Base-by-base conservation (phyloP, 352 stramenopile species). In the Phytophthora pistaciae region DNA sequence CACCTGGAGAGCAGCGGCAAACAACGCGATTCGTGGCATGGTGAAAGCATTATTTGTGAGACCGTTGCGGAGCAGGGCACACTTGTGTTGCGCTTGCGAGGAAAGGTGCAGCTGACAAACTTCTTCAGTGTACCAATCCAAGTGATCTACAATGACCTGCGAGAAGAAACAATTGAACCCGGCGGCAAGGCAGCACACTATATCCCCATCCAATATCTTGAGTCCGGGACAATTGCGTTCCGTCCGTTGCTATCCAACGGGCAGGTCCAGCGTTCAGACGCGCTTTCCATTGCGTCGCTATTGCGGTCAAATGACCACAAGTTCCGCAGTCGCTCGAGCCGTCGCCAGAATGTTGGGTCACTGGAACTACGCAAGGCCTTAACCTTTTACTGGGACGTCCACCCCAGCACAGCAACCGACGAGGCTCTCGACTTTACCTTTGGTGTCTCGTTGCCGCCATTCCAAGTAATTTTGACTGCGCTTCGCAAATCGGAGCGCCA, bases 51-150 rank as follows among this genome's bases (percentile, higher is more conserved):
- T 46, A 93, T 96, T 57, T 94, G 87, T 21, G 87, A 96, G 66
- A 96, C 89, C 0, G 89, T 96, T 2, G 89, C 89, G 13, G 89
- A 96, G 63, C 87, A 95, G 72, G 89, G 89, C 1, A 96, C 89
- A 50, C 78, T 96, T 5, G 84, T 96, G 11, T 72, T 96, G 52
- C 84, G 89, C 9, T 68, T 96, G 56, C 87, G 89, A 40, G 85
- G 87, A 18, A 93, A 92, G 66, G 86, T 95, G 8, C 86, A 95
- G 70, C 64, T 96, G 18, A 80, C 80, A 13, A 96, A 96, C 66
- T 88, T 85, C 59, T 82, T 95, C 16, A 80, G 72, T 14, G 75
- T 93, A 36, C 82, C 86, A 3, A 87, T 96, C 13, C 75, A 94
- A 69, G 76, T 95, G 9, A 80, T 84, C n/a, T 96, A 96, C 78